Conservation (phyloP, 805 yeast species). For the Ogataea methanolica region DNA sequence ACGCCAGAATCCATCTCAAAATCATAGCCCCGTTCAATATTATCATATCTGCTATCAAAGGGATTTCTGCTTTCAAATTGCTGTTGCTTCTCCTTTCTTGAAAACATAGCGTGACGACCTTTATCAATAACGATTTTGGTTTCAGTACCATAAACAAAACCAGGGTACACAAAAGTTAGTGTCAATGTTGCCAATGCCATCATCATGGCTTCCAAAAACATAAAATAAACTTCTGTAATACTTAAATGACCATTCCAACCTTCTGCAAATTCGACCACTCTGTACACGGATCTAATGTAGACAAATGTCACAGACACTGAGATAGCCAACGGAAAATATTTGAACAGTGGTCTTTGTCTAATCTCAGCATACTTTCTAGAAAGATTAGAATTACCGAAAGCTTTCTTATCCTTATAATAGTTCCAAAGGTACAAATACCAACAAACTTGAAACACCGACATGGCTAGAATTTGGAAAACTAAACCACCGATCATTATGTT, state of each 20-base stretch:
- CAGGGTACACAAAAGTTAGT: slow-evolving; percentile 58
- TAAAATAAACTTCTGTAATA: slow-evolving; percentile 49
- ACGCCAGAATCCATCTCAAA: no score
- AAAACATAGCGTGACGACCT: background rate
- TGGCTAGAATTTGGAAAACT: slow-evolving; percentile 63
- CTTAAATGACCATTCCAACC: slow-evolving; percentile 69
- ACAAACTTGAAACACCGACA: slow-evolving; percentile 51
- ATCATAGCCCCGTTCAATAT: no score
- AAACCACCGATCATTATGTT: slow-evolving; percentile 71
- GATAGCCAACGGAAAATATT: slow-evolving; percentile 40
- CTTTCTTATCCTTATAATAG: slow-evolving; percentile 23
- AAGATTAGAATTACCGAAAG: slow-evolving; percentile 28
- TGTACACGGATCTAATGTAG: slow-evolving; percentile 61
- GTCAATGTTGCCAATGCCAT: slow-evolving; percentile 41
- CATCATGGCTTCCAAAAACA: slow-evolving; percentile 58
- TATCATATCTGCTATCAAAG: background rate
- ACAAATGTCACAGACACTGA: slow-evolving; percentile 43
- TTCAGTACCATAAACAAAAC: slow-evolving; percentile 37
- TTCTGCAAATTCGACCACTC: slow-evolving; percentile 62
- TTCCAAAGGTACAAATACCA: slow-evolving; percentile 40
- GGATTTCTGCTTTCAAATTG: background rate
- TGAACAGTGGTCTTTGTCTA: slow-evolving; percentile 31
- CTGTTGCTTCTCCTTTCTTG: background rate
- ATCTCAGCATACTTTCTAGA: slow-evolving; percentile 27
- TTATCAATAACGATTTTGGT: slow-evolving; percentile 6